A percentile compares a stretch with the other conserved stretches of the same genome.
Conservation (phyloP, 1,284 basidiomycete species). For the Leccinum angustisporum region DNA sequence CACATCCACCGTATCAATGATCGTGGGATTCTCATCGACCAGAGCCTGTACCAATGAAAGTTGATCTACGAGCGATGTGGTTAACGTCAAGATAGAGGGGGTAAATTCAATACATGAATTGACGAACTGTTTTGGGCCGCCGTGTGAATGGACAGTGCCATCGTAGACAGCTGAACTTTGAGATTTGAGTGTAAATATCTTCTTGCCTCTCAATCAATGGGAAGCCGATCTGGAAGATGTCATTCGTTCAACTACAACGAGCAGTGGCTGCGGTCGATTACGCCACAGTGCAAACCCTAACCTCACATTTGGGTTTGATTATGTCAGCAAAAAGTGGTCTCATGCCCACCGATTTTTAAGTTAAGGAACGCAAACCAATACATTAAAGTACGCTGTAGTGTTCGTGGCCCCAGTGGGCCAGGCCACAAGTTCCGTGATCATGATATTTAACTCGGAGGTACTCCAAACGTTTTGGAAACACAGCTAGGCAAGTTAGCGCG, state of each 20-base stretch:
- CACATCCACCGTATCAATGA: conserved; percentile 68
- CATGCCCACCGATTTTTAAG: neutral
- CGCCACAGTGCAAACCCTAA: conserved; percentile 18
- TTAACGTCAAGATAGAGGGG: neutral
- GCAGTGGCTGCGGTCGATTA: conserved; percentile 2
- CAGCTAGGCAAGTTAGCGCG: conserved; percentile 4
- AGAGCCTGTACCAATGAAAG: conserved; percentile 71
- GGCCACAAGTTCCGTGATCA: neutral
- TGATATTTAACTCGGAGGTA: neutral
- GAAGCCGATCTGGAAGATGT: neutral
- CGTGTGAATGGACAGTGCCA: conserved; percentile 45
- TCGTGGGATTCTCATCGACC: conserved; percentile 63
- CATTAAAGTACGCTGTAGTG: neutral
- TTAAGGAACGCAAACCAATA: too few species aligned
- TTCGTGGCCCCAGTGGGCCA: neutral
- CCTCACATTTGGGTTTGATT: conserved; percentile 21
- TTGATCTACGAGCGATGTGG: conserved; percentile 55
- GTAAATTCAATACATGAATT: neutral
- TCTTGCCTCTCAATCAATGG: neutral
- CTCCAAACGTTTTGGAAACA: neutral
- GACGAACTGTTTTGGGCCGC: conserved; percentile 65
- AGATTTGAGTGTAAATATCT: neutral
- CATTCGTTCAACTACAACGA: neutral
- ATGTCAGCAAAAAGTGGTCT: conserved; percentile 1
- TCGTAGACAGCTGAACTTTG: neutral